Evolutionary conservation across 306 rosid genomes (phyloP).

Genomic region (Vachellia collinsii): DNA sequence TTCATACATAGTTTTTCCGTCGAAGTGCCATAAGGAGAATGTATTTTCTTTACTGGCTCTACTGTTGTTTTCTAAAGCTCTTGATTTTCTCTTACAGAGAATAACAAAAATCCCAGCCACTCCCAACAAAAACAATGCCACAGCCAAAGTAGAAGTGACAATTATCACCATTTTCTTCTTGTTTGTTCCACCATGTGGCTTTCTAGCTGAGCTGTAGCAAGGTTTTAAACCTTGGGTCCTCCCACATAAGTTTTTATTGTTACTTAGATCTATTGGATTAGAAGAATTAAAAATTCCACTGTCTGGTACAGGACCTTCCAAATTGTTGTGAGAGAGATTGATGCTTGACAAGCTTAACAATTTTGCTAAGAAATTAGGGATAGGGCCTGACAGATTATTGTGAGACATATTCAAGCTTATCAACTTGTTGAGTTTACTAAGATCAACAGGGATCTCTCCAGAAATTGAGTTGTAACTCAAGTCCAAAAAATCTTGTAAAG

Average conservation of each 20-base stretch:
- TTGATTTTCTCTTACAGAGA: background rate
- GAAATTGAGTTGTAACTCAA: background rate
- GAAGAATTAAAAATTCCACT: background rate
- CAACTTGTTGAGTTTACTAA: background rate
- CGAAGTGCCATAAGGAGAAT: no score
- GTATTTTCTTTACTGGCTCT: background rate
- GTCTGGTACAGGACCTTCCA: background rate
- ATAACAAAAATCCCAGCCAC: background rate
- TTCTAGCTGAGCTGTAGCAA: background rate
- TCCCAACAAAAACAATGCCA: background rate
- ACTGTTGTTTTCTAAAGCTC: background rate
- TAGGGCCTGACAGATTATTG: background rate
- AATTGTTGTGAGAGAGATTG: no score
- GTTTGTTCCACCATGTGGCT: background rate
- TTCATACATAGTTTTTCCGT: background rate
- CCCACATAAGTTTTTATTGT: background rate
- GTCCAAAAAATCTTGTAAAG: background rate
- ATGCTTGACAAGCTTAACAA: background rate
- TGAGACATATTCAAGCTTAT: background rate
- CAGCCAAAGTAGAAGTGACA: background rate
- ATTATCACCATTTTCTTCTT: background rate
- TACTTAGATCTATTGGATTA: background rate
- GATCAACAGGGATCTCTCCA: background rate
- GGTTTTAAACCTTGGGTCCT: background rate
- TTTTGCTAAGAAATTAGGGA: background rate